A percentile compares a stretch with the other conserved stretches of the same genome.
phyloP scores from a whole-genome alignment of 768 basidiomycete species.

The Pleurotus citrinopileatus region DNA sequence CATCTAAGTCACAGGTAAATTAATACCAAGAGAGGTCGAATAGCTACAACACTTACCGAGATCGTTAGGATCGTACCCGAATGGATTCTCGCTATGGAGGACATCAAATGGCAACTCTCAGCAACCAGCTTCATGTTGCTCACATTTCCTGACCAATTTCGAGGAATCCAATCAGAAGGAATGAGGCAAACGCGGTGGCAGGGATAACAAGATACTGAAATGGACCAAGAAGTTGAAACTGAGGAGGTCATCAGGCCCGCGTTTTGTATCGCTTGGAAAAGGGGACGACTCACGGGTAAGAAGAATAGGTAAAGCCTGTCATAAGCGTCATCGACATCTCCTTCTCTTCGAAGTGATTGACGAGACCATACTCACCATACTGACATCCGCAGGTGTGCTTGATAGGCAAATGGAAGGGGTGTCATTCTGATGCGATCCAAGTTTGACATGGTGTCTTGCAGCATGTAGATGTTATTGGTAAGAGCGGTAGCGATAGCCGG shows the following conservation, averaged over 20 bases:
- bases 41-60: too few relatives aligned
- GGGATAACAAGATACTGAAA: slow-evolving; percentile 54
- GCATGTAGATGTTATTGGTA: slow-evolving; percentile 36
- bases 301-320: slow-evolving; percentile 32
- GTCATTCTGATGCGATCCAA: slow-evolving; percentile 63
- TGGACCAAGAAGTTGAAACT: slow-evolving; percentile 49
- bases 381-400: slow-evolving; percentile 62
- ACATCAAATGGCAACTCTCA: neutral
- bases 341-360: neutral
- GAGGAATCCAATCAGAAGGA: slow-evolving; percentile 63
- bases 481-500: slow-evolving; percentile 53
- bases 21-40: too few relatives aligned
- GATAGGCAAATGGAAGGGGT: slow-evolving; percentile 68
- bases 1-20: too few relatives aligned
- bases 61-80: slow-evolving; percentile 68
- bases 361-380: slow-evolving; percentile 41
- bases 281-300: slow-evolving; percentile 38
- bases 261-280: slow-evolving; percentile 28
- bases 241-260: slow-evolving; percentile 18
- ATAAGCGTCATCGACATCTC: too few relatives aligned
- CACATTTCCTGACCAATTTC: slow-evolving; percentile 70
- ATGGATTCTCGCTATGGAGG: slow-evolving; percentile 65
- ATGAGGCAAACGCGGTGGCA: slow-evolving; percentile 59
- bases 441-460: slow-evolving; percentile 59
- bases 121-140: slow-evolving; percentile 9